Conservation (phyloP, 2,329 filamentous ascomycete genomes). For the Alternaria ethzedia region DNA sequence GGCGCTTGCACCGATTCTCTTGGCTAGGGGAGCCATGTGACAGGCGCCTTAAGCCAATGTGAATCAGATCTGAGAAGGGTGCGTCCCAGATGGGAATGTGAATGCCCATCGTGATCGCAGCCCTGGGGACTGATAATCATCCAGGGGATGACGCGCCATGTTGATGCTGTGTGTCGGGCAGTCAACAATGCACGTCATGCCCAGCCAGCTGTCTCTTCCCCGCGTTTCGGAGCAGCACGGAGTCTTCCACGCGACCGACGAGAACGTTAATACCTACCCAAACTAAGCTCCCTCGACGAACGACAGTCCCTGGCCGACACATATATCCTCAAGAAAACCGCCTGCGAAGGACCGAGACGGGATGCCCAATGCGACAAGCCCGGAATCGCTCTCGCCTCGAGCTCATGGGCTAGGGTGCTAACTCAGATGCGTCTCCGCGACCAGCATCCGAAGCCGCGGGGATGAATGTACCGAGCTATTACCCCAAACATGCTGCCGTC, state of each 20-base stretch:
- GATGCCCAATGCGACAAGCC: slow-evolving; percentile 2
- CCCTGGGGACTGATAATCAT: slow-evolving; percentile 2
- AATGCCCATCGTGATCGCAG: slow-evolving; percentile 16
- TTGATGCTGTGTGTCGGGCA: slow-evolving; percentile 6
- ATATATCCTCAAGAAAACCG: neutral
- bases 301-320: neutral
- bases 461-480: slow-evolving; percentile 40
- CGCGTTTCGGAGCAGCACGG: slow-evolving; percentile 9
- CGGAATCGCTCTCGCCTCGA: neutral
- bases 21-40: slow-evolving; percentile 40
- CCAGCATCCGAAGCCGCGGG: slow-evolving; percentile 29
- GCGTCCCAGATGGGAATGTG: slow-evolving; percentile 11
- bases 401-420: neutral
- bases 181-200: slow-evolving; percentile 13
- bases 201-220: slow-evolving; percentile 8
- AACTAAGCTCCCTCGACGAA: neutral
- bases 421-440: slow-evolving; percentile 4
- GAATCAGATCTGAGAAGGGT: slow-evolving; percentile 12
- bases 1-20: slow-evolving; percentile 37
- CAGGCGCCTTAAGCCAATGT: slow-evolving; percentile 22
- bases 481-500: slow-evolving; percentile 32
- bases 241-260: slow-evolving; percentile 1
- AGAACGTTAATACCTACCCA: neutral
- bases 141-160: slow-evolving; percentile 13
- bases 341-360: neutral